Evolutionary conservation across 805 yeast genomes (phyloP).

Genomic region (Pichia scutulata): DNA sequence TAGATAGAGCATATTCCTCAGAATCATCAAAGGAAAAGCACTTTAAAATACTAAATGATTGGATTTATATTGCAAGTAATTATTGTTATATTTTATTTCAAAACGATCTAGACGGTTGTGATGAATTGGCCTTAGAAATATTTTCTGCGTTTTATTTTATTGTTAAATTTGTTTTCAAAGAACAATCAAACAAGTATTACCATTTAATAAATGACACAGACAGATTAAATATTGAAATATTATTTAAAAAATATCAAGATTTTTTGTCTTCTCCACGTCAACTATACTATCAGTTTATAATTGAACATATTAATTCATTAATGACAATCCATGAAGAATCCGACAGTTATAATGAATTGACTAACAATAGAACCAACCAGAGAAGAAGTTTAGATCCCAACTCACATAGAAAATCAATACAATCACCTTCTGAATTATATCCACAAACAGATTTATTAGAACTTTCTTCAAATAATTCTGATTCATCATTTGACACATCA

Average conservation of each 20-base stretch:
- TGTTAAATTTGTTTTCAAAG: not conserved
- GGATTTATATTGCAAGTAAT: conserved; percentile 8
- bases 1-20: not conserved
- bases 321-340: not conserved
- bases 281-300: not conserved
- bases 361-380: not conserved
- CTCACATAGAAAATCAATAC: not conserved
- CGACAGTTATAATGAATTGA: not conserved
- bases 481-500: not conserved
- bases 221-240: conserved; percentile 1
- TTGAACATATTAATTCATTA: not conserved
- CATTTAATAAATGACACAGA: not conserved
- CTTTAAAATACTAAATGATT: conserved; percentile 3
- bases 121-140: conserved; percentile 4
- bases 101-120: conserved; percentile 4
- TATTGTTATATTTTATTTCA: conserved; percentile 4
- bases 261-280: not conserved
- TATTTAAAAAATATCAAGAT: conserved; percentile 1
- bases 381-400: conserved; percentile 3
- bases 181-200: not conserved
- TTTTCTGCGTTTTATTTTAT: conserved; percentile 7
- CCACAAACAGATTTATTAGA: conserved; percentile 2
- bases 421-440: conserved; percentile 5
- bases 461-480: not conserved
- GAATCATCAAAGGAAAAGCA: not conserved